Percentiles rank a stretch among this genome's conserved stretches.
Conservation (phyloP, 2,329 filamentous ascomycete genomes). For the Penicillium sp. region DNA sequence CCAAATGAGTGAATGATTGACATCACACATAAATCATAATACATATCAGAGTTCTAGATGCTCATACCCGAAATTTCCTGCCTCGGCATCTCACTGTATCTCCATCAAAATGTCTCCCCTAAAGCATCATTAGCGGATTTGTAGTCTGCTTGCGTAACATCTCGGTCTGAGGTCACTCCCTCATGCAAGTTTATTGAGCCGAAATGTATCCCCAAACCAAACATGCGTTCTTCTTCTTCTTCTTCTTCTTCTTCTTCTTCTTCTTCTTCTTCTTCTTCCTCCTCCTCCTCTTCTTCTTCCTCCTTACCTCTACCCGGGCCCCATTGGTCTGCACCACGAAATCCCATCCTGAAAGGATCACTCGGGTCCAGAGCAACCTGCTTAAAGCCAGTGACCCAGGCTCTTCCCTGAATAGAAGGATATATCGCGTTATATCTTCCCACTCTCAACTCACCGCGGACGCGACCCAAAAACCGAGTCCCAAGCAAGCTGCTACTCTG, state of each 20-base stretch:
- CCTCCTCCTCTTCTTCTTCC: not conserved
- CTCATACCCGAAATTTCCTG: not conserved
- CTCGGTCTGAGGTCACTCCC: not conserved
- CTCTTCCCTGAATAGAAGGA: constrained; percentile 1
- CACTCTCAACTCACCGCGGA: not conserved
- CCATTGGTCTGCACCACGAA: constrained; percentile 7
- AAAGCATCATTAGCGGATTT: not conserved
- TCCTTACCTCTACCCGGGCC: not conserved
- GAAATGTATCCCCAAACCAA: not conserved
- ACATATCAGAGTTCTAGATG: not conserved
- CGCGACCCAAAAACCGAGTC: not conserved
- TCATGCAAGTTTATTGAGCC: not conserved
- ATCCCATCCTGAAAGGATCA: constrained; percentile 5
- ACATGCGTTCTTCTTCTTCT: not conserved
- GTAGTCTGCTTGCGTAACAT: not conserved
- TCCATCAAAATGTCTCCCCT: not conserved
- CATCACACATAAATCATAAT: not conserved
- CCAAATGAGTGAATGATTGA: not conserved
- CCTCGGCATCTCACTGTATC: not conserved
- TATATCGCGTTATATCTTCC: constrained; percentile 1
- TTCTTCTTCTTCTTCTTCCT: too few species aligned
- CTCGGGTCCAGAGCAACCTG: constrained; percentile 2
- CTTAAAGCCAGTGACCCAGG: constrained; percentile 4
- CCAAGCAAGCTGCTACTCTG: not conserved
- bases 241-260: not conserved